phyloP scores from a whole-genome alignment of 345 rosid species.

The Brassica rapa region DNA sequence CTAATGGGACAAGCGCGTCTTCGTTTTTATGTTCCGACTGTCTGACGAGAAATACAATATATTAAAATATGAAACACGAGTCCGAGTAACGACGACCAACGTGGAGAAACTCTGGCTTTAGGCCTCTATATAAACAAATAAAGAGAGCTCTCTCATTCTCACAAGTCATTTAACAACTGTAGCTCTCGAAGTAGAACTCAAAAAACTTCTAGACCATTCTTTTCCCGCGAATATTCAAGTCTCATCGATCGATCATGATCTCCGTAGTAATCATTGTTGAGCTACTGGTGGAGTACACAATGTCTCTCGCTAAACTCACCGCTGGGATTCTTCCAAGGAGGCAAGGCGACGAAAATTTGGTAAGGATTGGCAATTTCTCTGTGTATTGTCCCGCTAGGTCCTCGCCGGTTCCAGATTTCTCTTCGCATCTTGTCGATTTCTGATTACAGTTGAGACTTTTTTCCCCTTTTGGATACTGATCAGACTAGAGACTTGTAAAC shows the following conservation, averaged over 20 bases:
- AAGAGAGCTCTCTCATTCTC: neutral
- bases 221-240: neutral
- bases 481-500: neutral
- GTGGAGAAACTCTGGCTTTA: neutral
- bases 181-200: neutral
- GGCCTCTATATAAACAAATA: neutral
- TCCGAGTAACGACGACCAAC: conserved; percentile 21
- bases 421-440: conserved; percentile 31
- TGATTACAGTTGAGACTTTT: neutral
- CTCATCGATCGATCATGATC: conserved; percentile 43
- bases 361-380: conserved; percentile 23
- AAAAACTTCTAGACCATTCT: neutral
- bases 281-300: conserved; percentile 55
- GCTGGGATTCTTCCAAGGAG: conserved; percentile 37
- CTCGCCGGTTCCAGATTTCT: conserved; percentile 27
- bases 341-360: neutral
- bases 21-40: neutral
- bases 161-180: conserved; percentile 10
- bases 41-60: neutral
- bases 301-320: conserved; percentile 47
- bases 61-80: conserved; percentile 33
- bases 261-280: conserved; percentile 45
- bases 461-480: neutral
- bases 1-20: conserved; percentile 25
- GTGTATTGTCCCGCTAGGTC: conserved; percentile 24